phyloP scores from a whole-genome alignment of 805 yeast genomes.

The Lipomyces lipofer region DNA sequence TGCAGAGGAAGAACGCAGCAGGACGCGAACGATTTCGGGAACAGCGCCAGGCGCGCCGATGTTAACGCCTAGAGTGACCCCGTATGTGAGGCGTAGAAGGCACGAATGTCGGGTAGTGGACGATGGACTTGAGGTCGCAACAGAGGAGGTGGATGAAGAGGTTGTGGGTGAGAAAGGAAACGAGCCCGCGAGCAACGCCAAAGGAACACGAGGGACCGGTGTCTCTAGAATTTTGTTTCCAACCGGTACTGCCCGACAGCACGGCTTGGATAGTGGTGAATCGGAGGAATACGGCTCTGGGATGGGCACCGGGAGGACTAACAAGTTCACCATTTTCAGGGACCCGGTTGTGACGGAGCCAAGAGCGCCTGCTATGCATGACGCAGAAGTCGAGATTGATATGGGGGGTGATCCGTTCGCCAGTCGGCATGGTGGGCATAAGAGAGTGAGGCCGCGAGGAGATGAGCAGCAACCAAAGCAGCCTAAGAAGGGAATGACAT shows the following conservation, averaged over 20 bases:
- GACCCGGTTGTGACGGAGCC: slow-evolving; percentile 6
- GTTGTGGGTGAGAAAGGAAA: not conserved
- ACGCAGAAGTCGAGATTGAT: not conserved
- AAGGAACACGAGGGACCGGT: not conserved
- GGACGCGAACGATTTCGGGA: slow-evolving; percentile 26
- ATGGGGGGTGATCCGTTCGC: not conserved
- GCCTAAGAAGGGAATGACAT: slow-evolving; percentile 27
- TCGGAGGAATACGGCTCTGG: slow-evolving; percentile 4
- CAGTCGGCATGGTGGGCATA: not conserved
- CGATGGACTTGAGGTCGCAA: not conserved
- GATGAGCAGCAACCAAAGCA: slow-evolving; percentile 3
- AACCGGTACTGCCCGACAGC: not conserved
- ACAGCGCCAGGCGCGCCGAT: slow-evolving; percentile 22
- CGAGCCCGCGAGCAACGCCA: not conserved
- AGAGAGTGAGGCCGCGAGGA: not conserved
- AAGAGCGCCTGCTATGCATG: not conserved
- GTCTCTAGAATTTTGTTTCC: slow-evolving; percentile 2
- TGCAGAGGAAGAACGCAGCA: slow-evolving; percentile 2
- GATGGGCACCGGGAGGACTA: not conserved
- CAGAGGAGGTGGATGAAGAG: slow-evolving; percentile 8
- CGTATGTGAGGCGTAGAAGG: slow-evolving; percentile 12
- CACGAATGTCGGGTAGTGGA: not conserved
- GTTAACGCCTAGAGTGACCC: slow-evolving; percentile 30
- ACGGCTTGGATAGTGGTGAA: not conserved
- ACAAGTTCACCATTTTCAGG: not conserved